Percentiles rank a stretch among this genome's conserved stretches.
Evolutionary conservation across 2,329 filamentous ascomycete species (phyloP).

Genomic region (Hypoxylon sp.): DNA sequence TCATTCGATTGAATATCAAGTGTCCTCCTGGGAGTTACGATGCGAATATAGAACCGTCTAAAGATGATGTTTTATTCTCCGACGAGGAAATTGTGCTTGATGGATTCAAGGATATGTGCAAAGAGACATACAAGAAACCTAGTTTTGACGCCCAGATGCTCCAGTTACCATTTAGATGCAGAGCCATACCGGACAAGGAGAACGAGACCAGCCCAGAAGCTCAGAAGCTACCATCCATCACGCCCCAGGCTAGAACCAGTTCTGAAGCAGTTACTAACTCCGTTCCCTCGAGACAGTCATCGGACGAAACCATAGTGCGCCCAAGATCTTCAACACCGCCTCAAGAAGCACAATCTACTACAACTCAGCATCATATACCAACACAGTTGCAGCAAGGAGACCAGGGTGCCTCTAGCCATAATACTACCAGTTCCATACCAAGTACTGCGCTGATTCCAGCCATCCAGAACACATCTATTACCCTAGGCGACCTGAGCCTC

Average conservation of each 20-base stretch:
- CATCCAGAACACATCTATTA: neutral
- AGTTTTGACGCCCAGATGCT: neutral
- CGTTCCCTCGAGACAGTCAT: neutral
- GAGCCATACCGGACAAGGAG: neutral
- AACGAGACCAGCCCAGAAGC: neutral
- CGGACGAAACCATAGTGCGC: neutral
- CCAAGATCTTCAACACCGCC: neutral
- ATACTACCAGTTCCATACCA: neutral
- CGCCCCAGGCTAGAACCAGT: neutral
- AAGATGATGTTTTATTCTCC: slow-evolving; percentile 77
- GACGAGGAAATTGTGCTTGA: slow-evolving; percentile 62
- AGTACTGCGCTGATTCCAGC: slow-evolving; percentile 6
- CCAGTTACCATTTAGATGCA: neutral
- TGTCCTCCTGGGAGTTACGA: slow-evolving; percentile 76
- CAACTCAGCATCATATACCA: neutral
- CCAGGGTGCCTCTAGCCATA: neutral
- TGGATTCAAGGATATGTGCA: slow-evolving; percentile 62
- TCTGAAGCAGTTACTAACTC: neutral
- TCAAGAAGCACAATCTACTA: neutral
- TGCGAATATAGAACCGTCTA: slow-evolving; percentile 76
- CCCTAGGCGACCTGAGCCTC: neutral
- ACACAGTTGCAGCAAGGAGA: neutral
- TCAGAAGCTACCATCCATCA: neutral
- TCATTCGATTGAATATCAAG: slow-evolving; percentile 72
- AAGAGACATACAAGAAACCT: slow-evolving; percentile 54